A percentile compares a stretch with the other conserved stretches of the same genome.
phyloP scores from a whole-genome alignment of 306 rosid species.

The Cicer bijugum region DNA sequence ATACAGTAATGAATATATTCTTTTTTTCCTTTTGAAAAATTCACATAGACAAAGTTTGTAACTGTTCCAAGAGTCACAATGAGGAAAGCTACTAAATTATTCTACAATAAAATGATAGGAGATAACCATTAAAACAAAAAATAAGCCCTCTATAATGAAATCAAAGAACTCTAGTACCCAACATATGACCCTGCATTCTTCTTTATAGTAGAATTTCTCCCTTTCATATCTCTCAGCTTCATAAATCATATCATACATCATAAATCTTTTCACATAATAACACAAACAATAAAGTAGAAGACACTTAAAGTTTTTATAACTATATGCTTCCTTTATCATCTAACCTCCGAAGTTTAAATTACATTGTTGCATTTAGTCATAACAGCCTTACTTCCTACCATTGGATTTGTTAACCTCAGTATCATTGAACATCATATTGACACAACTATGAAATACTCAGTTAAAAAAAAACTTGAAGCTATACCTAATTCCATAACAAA shows the following conservation, averaged over 20 bases:
- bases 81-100: neutral
- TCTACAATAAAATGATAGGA: neutral
- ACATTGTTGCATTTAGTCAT: no score
- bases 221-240: neutral
- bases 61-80: neutral
- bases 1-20: neutral
- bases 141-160: neutral
- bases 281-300: neutral
- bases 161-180: neutral
- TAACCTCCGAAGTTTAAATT: neutral
- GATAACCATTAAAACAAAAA: neutral
- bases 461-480: no score
- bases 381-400: no score
- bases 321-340: neutral
- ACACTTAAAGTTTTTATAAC: neutral
- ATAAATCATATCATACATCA: neutral
- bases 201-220: neutral
- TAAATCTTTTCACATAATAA: neutral
- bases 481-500: no score
- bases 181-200: neutral
- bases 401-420: no score
- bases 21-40: neutral
- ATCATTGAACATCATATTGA: no score
- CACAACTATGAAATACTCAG: no score
- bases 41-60: neutral